Base-by-base conservation (phyloP, 2,329 filamentous ascomycete genomes). In the Colletotrichum limetticola region DNA sequence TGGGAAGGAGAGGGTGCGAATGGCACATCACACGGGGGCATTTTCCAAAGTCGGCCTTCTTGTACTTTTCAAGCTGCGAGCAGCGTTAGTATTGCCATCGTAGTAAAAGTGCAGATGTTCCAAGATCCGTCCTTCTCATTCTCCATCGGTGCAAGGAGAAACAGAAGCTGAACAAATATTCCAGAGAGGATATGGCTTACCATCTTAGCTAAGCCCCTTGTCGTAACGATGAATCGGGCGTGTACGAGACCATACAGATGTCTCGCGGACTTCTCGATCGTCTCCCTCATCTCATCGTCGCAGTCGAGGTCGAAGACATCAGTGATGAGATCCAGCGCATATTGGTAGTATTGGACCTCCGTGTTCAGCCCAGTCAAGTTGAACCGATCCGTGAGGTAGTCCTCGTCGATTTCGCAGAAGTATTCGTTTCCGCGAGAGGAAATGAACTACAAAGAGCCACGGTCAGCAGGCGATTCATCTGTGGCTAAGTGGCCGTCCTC, bases 361-460 rank as follows among this genome's bases (percentile, higher is more conserved):
- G 95, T 96, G 85, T 98, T 98, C 63, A 99, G 90, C 49, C 97
- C 97, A 0, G 97, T 99, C 74, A 99, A 88, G 85, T 99, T 99
- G 90, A 99, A 99, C 63, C 97, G 92, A 83, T 99, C 97, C 64
- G 95, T 98, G 59, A 99, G 89, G 84, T 99, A 99, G 79, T 99
- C 97, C 83, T 99, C 97, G 84, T 99, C 97, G 79, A 99, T 98
- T 82, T 99, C 97, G 90, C 97, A 99, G 80, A 98, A 99, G 85
- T 99, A 99, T 83, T 99, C 97, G 85, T 99, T 98, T 76, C 97
- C 97, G 68, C 97, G 91, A 6, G 95, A 98, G 5, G 96, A 98
- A 79, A 98, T 98, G 83, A 99, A 99, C 97, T 99, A 80, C 62
- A 67, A 77, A 79, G 76, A 75, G 74, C 68, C 74, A 49, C 53